Evolutionary conservation across 805 yeast genomes (phyloP).

Genomic region (Lipomyces oligophaga): DNA sequence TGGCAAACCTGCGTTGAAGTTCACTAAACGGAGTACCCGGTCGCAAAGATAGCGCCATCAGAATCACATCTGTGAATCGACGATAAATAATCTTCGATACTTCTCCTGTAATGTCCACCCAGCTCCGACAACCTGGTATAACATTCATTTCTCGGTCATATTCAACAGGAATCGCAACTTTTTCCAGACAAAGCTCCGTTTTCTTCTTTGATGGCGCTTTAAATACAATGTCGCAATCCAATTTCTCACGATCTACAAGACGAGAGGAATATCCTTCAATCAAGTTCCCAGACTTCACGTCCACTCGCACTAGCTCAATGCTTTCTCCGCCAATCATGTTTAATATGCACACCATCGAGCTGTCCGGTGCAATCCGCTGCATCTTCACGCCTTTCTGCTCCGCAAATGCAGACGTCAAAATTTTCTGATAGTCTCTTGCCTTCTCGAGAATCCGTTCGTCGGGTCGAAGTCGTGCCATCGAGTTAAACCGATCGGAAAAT

Average conservation of each 20-base stretch:
- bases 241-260: slow-evolving; percentile 60
- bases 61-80: slow-evolving; percentile 47
- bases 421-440: slow-evolving; percentile 47
- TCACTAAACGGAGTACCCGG: slow-evolving; percentile 49
- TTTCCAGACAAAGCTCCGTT: slow-evolving; percentile 1
- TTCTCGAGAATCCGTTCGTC: slow-evolving; percentile 42
- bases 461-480: slow-evolving; percentile 41
- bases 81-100: slow-evolving; percentile 61
- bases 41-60: slow-evolving; percentile 46
- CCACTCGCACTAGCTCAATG: slow-evolving; percentile 50
- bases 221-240: slow-evolving; percentile 60
- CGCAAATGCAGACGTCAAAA: slow-evolving; percentile 42
- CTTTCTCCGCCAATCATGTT: slow-evolving; percentile 48
- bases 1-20: slow-evolving; percentile 30
- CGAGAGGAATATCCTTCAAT: slow-evolving; percentile 72
- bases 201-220: slow-evolving; percentile 26
- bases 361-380: slow-evolving; percentile 53
- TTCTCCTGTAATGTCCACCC: slow-evolving; percentile 66
- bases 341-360: slow-evolving; percentile 59
- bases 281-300: slow-evolving; percentile 44
- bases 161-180: slow-evolving; percentile 6
- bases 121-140: slow-evolving; percentile 54
- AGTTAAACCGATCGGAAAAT: slow-evolving; percentile 52
- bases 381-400: slow-evolving; percentile 54
- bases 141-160: slow-evolving; percentile 19